Conservation (phyloP, 2,329 filamentous ascomycete species). For the Cladosporium phlei region DNA sequence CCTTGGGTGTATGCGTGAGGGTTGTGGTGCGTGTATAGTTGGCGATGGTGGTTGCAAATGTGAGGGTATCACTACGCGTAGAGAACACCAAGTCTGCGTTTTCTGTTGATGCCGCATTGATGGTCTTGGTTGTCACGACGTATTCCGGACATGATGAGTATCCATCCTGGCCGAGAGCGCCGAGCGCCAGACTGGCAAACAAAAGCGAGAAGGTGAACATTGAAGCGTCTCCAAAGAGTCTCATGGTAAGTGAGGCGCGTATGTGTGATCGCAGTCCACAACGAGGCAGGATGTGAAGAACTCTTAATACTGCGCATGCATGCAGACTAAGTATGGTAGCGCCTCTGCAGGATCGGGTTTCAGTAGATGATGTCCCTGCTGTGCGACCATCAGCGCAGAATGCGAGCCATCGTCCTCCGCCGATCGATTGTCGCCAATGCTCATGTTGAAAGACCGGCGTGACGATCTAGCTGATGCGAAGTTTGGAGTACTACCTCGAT, state of each 20-base stretch:
- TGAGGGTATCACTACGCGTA: slow-evolving; percentile 1
- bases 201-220: neutral
- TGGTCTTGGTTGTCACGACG: neutral
- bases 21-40: slow-evolving; percentile 6
- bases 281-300: neutral
- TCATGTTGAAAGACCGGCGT: neutral
- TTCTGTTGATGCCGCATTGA: neutral
- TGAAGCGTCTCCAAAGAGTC: neutral
- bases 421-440: neutral
- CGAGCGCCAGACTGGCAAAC: neutral
- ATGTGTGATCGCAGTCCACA: too few species aligned
- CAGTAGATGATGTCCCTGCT: too few species aligned
- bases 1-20: neutral
- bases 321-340: neutral
- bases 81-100: neutral
- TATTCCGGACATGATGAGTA: slow-evolving; percentile 2
- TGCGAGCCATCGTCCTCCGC: neutral
- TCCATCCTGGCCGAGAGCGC: neutral
- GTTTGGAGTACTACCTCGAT: slow-evolving; percentile 5
- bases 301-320: neutral
- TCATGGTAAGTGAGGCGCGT: neutral
- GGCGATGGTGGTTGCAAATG: neutral
- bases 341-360: neutral
- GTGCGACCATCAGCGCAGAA: too few species aligned
- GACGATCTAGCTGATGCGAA: neutral